phyloP scores from a whole-genome alignment of 768 basidiomycete species.

The Scleroderma bovista region DNA sequence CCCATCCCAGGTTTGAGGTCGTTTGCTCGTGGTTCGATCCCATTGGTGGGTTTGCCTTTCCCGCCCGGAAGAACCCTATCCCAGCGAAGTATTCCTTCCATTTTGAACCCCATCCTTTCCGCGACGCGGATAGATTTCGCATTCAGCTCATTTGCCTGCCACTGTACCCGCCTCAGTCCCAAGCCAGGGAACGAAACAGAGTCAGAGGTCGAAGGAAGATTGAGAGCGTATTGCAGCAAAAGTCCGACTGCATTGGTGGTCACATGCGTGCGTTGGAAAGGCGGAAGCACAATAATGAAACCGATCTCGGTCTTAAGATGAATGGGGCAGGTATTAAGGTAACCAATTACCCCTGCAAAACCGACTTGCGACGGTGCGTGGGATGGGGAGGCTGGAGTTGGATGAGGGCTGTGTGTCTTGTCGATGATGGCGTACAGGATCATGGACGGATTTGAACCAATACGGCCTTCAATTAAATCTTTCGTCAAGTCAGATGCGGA shows the following conservation, averaged over 20 bases:
- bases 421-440: constrained; percentile 52
- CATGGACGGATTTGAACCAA: constrained; percentile 29
- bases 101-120: constrained; percentile 52
- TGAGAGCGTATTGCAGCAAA: constrained; percentile 43
- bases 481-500: constrained; percentile 32
- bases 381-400: background rate
- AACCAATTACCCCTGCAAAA: constrained; percentile 50
- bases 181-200: constrained; percentile 31
- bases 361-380: constrained; percentile 3
- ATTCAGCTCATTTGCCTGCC: constrained; percentile 51
- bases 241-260: constrained; percentile 49
- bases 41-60: constrained; percentile 36
- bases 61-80: constrained; percentile 39
- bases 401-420: constrained; percentile 29
- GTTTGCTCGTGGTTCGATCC: constrained; percentile 24
- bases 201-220: constrained; percentile 26
- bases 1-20: constrained; percentile 15
- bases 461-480: constrained; percentile 30
- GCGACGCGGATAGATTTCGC: constrained; percentile 43
- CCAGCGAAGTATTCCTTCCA: constrained; percentile 53
- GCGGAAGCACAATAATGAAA: constrained; percentile 46
- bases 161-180: constrained; percentile 56
- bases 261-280: constrained; percentile 61
- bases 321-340: constrained; percentile 38
- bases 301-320: constrained; percentile 51